Evolutionary conservation across 2,329 filamentous ascomycete species (phyloP).

Genomic region (Talaromyces sp.): DNA sequence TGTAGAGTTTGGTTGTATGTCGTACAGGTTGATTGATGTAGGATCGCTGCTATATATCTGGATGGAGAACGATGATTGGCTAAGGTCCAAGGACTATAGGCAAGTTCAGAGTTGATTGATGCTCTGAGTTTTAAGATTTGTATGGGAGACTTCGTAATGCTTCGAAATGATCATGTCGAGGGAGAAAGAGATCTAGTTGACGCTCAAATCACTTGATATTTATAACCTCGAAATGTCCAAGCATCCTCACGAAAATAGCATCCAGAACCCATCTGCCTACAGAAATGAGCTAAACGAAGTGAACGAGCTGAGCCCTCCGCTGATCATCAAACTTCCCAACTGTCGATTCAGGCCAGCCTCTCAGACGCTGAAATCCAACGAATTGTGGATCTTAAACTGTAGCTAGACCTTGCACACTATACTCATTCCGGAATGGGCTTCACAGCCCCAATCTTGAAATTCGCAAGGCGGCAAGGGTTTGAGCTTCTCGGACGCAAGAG

Average conservation of each 20-base stretch:
- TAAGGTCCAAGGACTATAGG: neutral
- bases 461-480: neutral
- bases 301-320: neutral
- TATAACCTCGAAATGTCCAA: neutral
- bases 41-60: neutral
- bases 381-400: neutral
- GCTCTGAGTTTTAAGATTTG: neutral
- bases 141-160: neutral
- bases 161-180: neutral
- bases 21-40: neutral
- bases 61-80: neutral
- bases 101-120: neutral
- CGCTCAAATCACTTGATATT: neutral
- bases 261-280: neutral
- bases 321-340: neutral
- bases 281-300: neutral
- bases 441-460: neutral
- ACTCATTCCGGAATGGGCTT: neutral
- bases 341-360: neutral
- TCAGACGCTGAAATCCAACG: neutral
- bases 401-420: constrained; percentile 11
- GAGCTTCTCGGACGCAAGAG: neutral
- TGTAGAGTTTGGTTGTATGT: neutral
- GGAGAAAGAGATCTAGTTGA: too few relatives aligned
- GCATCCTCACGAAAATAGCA: neutral